Conservation (phyloP, 140 eudicot genomes). For the Senecio squalidus region DNA sequence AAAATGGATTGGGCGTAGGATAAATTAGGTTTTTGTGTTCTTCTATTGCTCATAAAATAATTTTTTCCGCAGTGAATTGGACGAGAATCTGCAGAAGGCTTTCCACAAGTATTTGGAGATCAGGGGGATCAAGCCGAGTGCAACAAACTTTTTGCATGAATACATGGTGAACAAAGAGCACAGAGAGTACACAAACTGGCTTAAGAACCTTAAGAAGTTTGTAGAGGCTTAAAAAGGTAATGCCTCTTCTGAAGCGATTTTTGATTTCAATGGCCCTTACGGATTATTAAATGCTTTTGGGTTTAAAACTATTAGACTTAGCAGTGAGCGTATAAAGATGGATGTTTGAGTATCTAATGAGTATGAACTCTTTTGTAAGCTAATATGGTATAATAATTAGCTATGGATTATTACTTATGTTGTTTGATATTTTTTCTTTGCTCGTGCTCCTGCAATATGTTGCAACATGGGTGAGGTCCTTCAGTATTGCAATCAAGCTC, state of each 20-base stretch:
- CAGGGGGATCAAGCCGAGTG: constrained; percentile 79
- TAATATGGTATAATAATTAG: constrained; percentile 4
- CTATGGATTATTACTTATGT: neutral
- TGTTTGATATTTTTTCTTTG: neutral
- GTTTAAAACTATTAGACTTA: constrained; percentile 11
- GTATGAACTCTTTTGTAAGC: constrained; percentile 8
- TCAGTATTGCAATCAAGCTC: too few relatives aligned
- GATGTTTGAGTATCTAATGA: neutral
- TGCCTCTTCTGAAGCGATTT: neutral
- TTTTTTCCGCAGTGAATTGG: constrained; percentile 57
- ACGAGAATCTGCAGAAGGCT: constrained; percentile 88
- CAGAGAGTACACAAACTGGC: constrained; percentile 73
- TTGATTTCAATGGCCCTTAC: constrained; percentile 1
- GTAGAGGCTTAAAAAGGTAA: constrained; percentile 48
- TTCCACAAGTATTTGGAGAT: constrained; percentile 87
- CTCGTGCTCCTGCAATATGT: neutral
- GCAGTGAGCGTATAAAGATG: constrained; percentile 9
- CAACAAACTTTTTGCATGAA: constrained; percentile 67
- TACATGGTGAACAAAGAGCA: constrained; percentile 84
- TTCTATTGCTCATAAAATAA: neutral
- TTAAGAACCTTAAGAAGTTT: constrained; percentile 73
- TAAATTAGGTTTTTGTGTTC: neutral
- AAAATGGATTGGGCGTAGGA: neutral
- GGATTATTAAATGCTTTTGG: constrained; percentile 10
- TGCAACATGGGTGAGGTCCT: neutral